Conservation (phyloP, 2,329 filamentous ascomycete species). For the Cryphonectria carpinicola region DNA sequence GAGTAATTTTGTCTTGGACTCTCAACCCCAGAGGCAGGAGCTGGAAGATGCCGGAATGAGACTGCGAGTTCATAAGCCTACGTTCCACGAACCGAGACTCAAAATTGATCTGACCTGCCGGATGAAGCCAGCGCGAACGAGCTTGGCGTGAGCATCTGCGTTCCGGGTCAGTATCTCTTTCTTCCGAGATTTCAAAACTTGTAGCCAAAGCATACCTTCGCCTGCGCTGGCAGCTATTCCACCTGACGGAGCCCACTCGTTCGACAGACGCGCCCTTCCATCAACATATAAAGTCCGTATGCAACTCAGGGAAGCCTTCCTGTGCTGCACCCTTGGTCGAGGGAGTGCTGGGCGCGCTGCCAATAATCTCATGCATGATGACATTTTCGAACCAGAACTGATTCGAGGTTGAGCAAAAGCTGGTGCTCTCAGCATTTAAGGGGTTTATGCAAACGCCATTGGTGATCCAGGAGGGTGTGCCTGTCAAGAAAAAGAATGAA, state of each 20-base stretch:
- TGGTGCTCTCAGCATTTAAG: background rate
- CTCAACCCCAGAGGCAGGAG: conserved; percentile 83
- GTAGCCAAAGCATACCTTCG: conserved; percentile 48
- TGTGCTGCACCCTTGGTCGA: conserved; percentile 13
- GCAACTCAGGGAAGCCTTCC: background rate
- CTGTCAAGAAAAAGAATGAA: background rate
- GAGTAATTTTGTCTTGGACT: conserved; percentile 87
- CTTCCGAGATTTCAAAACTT: background rate
- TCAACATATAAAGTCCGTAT: conserved; percentile 31
- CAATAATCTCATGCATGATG: conserved; percentile 16
- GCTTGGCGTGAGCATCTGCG: conserved; percentile 66
- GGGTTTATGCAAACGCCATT: background rate
- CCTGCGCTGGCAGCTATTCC: conserved; percentile 63
- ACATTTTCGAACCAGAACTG: conserved; percentile 19
- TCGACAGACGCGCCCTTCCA: conserved; percentile 60
- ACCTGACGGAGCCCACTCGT: conserved; percentile 78
- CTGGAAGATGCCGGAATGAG: conserved; percentile 90
- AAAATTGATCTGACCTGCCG: conserved; percentile 60
- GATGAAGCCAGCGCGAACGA: conserved; percentile 73
- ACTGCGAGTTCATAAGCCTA: conserved; percentile 49
- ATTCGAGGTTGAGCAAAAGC: background rate
- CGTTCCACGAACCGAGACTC: background rate
- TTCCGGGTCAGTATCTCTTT: conserved; percentile 9
- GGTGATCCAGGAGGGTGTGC: background rate
- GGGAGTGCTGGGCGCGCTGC: conserved; percentile 8